Conservation (phyloP, 108 stramenopile species). For the Skeletonema menzelii region DNA sequence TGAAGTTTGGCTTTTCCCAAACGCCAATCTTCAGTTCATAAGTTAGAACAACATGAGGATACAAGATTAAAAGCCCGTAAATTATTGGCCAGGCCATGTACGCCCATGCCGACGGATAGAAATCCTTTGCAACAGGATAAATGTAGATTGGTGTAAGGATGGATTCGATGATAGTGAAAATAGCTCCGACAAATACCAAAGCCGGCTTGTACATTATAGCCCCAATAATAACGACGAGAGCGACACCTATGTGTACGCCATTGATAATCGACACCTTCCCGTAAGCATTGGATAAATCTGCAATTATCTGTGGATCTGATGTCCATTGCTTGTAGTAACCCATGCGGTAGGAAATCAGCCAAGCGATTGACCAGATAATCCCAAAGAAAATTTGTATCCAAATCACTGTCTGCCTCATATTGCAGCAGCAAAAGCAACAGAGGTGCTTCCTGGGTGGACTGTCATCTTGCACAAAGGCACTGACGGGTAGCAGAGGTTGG, state of each 20-base stretch:
- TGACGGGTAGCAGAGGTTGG: neutral
- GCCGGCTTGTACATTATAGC: constrained; percentile 7
- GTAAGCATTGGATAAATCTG: neutral
- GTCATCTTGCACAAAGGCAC: neutral
- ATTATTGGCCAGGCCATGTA: constrained; percentile 5
- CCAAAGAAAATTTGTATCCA: constrained; percentile 14
- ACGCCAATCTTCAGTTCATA: constrained; percentile 10
- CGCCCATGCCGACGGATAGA: neutral
- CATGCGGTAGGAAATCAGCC: neutral
- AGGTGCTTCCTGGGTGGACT: neutral
- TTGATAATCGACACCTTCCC: neutral
- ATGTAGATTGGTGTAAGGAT: neutral
- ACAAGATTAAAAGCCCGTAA: neutral
- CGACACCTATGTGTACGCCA: constrained; percentile 3
- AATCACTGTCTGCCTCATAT: constrained; percentile 1
- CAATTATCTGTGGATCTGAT: constrained; percentile 1
- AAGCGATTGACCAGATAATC: constrained; percentile 4
- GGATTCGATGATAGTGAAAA: constrained; percentile 11
- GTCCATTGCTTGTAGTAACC: constrained; percentile 4
- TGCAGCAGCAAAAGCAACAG: constrained; percentile 6
- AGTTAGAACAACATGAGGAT: constrained; percentile 4
- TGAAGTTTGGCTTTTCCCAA: neutral
- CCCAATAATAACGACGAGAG: constrained; percentile 6
- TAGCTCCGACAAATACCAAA: constrained; percentile 5
- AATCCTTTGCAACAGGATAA: neutral